Evolutionary conservation across 495 filamentous ascomycete species (phyloP).

Genomic region (Penicillium tannophilum): DNA sequence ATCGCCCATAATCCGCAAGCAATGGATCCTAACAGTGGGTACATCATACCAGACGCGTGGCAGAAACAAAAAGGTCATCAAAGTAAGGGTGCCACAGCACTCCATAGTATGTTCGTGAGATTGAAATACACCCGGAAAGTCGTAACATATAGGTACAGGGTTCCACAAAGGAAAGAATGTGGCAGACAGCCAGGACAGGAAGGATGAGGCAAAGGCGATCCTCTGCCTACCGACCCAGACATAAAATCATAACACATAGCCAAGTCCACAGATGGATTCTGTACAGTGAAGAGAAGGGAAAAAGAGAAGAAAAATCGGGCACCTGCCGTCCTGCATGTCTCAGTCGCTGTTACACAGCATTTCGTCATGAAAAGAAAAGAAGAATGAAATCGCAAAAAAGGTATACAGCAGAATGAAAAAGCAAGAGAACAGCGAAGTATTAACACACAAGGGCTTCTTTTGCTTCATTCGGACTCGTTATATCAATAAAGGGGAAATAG

Average conservation of each 20-base stretch:
- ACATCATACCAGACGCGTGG: background rate
- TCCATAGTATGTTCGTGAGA: background rate
- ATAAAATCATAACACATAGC: slow-evolving; percentile 2
- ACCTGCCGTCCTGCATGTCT: background rate
- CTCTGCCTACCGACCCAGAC: background rate
- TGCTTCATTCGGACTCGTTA: slow-evolving; percentile 17
- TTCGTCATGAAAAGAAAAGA: background rate
- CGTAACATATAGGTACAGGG: slow-evolving; percentile 2
- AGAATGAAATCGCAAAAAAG: slow-evolving; percentile 21
- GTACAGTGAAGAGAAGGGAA: slow-evolving; percentile 3
- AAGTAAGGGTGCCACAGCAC: background rate
- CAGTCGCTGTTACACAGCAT: background rate
- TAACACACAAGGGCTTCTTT: slow-evolving; percentile 10
- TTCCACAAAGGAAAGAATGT: background rate
- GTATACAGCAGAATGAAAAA: slow-evolving; percentile 26
- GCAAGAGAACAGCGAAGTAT: slow-evolving; percentile 7
- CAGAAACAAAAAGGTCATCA: background rate
- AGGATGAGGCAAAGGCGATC: background rate
- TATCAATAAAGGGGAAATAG: slow-evolving; percentile 5
- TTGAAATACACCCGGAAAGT: background rate
- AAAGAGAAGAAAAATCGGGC: background rate
- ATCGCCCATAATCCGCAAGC: background rate
- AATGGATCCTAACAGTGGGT: background rate
- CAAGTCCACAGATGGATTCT: slow-evolving; percentile 1
- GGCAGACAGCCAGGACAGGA: slow-evolving; percentile 1